Evolutionary conservation across 2,329 filamentous ascomycete genomes (phyloP).

Genomic region (Phialophora verrucosa): DNA sequence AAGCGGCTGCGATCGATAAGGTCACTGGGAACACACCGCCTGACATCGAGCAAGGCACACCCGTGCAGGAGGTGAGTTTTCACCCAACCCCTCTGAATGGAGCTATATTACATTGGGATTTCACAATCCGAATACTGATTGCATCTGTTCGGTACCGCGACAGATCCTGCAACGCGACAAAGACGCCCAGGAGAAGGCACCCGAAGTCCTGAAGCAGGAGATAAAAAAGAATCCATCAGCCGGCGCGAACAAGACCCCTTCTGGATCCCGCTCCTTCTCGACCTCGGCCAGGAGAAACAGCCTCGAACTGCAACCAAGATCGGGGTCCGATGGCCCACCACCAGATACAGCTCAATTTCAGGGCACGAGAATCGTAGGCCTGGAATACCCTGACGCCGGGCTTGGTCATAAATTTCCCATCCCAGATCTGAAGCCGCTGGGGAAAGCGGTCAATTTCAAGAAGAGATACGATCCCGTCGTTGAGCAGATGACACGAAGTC

Average conservation of each 20-base stretch:
- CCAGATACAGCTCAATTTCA: slow-evolving; percentile 37
- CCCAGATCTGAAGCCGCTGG: slow-evolving; percentile 65
- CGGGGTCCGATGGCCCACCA: slow-evolving; percentile 15
- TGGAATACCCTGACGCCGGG: slow-evolving; percentile 38
- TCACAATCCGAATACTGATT: neutral
- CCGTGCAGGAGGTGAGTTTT: slow-evolving; percentile 67
- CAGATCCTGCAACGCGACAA: slow-evolving; percentile 69
- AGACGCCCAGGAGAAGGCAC: slow-evolving; percentile 65
- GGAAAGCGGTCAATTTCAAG: slow-evolving; percentile 69
- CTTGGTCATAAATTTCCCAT: slow-evolving; percentile 78
- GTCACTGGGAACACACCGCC: slow-evolving; percentile 64
- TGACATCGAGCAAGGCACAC: slow-evolving; percentile 69
- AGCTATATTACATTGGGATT: neutral
- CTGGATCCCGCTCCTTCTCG: slow-evolving; percentile 60
- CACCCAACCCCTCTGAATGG: neutral
- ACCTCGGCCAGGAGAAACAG: slow-evolving; percentile 55
- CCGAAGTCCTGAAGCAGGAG: slow-evolving; percentile 69
- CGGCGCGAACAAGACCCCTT: slow-evolving; percentile 14
- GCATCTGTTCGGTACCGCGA: neutral
- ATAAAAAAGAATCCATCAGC: slow-evolving; percentile 50
- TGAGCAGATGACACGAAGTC: slow-evolving; percentile 82
- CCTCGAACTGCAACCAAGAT: slow-evolving; percentile 37
- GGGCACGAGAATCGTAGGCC: slow-evolving; percentile 42
- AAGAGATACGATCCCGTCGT: slow-evolving; percentile 85
- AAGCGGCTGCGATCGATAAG: slow-evolving; percentile 65